phyloP scores from a whole-genome alignment of 176 grass and related monocot species.

The Canna indica region DNA sequence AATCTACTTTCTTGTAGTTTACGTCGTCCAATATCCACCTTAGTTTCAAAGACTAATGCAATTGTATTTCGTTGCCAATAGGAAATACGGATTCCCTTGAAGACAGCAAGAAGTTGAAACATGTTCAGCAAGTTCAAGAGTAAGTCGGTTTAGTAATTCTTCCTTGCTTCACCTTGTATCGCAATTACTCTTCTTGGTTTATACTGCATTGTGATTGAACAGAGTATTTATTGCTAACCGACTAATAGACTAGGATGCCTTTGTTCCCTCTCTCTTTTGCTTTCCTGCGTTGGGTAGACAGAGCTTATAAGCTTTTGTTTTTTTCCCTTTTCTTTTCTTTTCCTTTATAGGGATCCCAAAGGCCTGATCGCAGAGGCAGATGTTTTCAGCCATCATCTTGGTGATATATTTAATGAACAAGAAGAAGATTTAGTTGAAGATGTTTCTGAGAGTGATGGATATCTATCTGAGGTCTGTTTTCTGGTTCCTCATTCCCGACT shows the following conservation, averaged over 20 bases:
- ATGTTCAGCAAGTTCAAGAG: neutral
- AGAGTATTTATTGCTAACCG: no score
- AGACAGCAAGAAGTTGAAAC: neutral
- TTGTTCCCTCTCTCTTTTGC: neutral
- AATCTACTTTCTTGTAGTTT: neutral
- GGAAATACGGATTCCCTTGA: neutral
- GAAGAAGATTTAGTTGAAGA: constrained; percentile 45
- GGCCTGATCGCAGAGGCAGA: constrained; percentile 6
- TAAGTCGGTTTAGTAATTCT: neutral
- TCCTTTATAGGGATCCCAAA: constrained; percentile 17
- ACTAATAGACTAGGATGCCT: neutral
- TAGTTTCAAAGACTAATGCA: neutral
- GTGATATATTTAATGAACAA: constrained; percentile 36
- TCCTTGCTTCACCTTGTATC: neutral
- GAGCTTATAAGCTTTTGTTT: neutral
- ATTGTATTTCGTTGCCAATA: neutral
- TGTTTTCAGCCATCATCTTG: constrained; percentile 28
- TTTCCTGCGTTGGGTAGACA: no score
- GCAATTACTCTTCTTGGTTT: neutral
- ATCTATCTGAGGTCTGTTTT: constrained; percentile 62
- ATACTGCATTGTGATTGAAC: no score
- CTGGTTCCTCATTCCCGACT: neutral
- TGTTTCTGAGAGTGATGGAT: constrained; percentile 65
- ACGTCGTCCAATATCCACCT: neutral
- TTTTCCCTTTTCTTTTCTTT: neutral